phyloP scores from a whole-genome alignment of 2,329 filamentous ascomycete species.

The Magnaporthiopsis rhizophila region DNA sequence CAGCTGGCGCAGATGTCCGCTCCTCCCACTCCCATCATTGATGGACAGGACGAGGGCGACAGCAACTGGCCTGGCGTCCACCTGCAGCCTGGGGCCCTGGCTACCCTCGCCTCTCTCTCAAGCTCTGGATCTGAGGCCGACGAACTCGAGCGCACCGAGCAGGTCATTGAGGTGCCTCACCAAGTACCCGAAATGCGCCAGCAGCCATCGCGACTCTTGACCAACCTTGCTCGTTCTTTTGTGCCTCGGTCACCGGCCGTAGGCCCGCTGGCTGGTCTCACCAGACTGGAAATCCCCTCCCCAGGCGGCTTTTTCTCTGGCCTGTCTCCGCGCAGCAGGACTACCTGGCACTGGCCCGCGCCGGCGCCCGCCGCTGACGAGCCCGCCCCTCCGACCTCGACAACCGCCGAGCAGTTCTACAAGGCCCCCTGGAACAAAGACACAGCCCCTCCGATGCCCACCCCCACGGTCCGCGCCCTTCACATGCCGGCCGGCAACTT shows the following conservation, averaged over 20 bases:
- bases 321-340: conserved; percentile 64
- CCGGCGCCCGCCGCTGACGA: conserved; percentile 38
- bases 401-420: conserved; percentile 90
- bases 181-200: conserved; percentile 45
- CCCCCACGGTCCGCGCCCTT: conserved; percentile 28
- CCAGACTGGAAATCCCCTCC: conserved; percentile 79
- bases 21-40: conserved; percentile 73
- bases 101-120: conserved; percentile 69
- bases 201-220: conserved; percentile 42
- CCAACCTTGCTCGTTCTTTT: conserved; percentile 26
- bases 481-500: conserved; percentile 25
- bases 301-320: conserved; percentile 88
- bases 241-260: conserved; percentile 36
- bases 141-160: conserved; percentile 54
- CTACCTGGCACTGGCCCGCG: conserved; percentile 67
- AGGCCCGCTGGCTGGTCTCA: conserved; percentile 62
- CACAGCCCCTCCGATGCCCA: conserved; percentile 22
- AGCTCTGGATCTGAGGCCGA: conserved; percentile 43
- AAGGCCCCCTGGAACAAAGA: conserved; percentile 64
- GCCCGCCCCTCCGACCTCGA: conserved; percentile 65
- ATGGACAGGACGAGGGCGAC: conserved; percentile 44
- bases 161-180: conserved; percentile 39
- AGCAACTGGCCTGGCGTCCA: conserved; percentile 64
- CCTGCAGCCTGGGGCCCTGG: conserved; percentile 72
- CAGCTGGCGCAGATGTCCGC: conserved; percentile 70